These are phyloP conservation scores for Panicum hallii DNA, from an alignment of 202 grass and related monocot genomes.

Conservation along the genomic window DNA sequence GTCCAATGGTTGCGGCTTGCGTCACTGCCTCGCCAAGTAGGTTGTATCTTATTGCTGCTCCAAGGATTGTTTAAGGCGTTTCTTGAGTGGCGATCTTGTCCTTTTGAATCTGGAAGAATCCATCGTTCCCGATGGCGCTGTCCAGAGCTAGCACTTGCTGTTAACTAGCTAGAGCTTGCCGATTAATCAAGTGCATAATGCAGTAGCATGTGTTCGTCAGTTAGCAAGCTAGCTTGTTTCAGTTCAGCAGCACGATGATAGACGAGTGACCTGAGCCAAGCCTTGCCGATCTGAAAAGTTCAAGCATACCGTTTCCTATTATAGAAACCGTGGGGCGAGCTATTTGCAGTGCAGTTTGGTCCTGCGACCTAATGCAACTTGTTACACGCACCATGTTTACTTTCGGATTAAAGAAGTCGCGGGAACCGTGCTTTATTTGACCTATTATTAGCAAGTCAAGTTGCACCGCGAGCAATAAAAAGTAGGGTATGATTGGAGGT, in stretches of 20 bases:
- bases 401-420: not conserved
- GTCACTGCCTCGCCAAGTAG: conserved; percentile 46
- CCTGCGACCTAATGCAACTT: not conserved
- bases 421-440: not conserved
- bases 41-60: conserved; percentile 36
- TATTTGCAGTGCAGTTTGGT: not conserved
- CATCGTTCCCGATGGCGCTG: not conserved
- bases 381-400: not conserved
- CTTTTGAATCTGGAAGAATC: conserved; percentile 62
- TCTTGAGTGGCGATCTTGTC: conserved; percentile 39
- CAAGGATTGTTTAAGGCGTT: conserved; percentile 35
- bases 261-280: not conserved
- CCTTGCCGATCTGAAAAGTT: not conserved
- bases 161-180: not conserved
- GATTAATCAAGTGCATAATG: conserved; percentile 31
- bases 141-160: conserved; percentile 12
- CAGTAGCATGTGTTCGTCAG: not conserved
- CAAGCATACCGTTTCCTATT: not conserved
- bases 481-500: not conserved
- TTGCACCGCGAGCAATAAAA: not conserved
- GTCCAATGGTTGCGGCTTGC: conserved; percentile 37
- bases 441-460: conserved; percentile 19
- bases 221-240: not conserved
- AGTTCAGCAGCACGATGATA: not conserved
- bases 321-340: not conserved